Conservation (phyloP, 495 filamentous ascomycete genomes). For the Aspergillus taichungensis region DNA sequence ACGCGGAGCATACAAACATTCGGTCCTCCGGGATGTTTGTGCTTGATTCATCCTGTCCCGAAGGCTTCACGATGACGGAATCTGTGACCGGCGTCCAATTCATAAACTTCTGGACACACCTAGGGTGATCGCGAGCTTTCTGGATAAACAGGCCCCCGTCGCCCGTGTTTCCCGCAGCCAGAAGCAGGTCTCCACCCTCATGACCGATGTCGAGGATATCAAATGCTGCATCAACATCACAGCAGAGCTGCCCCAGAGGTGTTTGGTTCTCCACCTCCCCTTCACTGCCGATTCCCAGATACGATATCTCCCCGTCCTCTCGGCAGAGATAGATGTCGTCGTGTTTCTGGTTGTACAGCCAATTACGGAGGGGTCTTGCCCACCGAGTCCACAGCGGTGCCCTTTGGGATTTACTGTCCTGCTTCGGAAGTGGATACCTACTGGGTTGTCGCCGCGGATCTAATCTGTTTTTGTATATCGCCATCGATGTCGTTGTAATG, state of each 20-base stretch:
- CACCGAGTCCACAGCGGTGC: constrained; percentile 49
- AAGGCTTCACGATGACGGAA: constrained; percentile 42
- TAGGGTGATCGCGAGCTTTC: constrained; percentile 40
- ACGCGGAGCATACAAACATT: constrained; percentile 33
- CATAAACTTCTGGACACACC: constrained; percentile 50
- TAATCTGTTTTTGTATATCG: constrained; percentile 50
- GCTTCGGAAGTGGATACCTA: constrained; percentile 23
- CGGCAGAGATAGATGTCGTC: constrained; percentile 73
- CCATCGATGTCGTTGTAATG: constrained; percentile 49
- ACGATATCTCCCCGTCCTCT: constrained; percentile 68
- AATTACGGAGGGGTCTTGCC: constrained; percentile 60
- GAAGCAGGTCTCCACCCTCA: constrained; percentile 60
- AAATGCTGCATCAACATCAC: constrained; percentile 39
- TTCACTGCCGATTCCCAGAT: constrained; percentile 51
- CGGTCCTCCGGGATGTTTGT: constrained; percentile 21
- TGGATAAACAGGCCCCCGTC: constrained; percentile 69
- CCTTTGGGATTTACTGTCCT: constrained; percentile 18
- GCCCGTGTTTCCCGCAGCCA: constrained; percentile 75
- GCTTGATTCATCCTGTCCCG: constrained; percentile 9
- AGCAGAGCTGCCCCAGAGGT: constrained; percentile 31
- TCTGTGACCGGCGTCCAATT: constrained; percentile 84
- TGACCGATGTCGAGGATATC: constrained; percentile 40
- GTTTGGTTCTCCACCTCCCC: constrained; percentile 29
- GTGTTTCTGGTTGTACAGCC: constrained; percentile 45
- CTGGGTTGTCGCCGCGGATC: constrained; percentile 17